Conservation (phyloP, 495 filamentous ascomycete genomes). For the Aspergillus haitiensis region DNA sequence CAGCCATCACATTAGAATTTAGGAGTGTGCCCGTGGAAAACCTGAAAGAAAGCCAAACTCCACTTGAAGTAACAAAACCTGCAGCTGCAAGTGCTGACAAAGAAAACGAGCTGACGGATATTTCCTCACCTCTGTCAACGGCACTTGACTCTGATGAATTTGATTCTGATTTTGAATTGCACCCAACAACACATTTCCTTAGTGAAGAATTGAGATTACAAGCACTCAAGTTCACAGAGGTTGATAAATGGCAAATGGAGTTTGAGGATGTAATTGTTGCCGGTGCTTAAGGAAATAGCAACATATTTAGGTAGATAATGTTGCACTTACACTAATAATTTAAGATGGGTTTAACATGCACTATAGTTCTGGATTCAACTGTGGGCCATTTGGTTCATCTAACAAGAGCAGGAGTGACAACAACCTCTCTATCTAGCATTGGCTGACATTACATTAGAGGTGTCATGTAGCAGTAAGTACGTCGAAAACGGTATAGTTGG, state of each 20-base stretch:
- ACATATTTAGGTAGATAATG: conserved; percentile 19
- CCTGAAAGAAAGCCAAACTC: not conserved
- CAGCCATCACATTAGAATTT: too few species aligned
- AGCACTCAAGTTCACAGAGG: conserved; percentile 61
- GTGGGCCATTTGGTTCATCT: too few species aligned
- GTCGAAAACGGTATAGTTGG: too few species aligned
- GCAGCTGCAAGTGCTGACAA: not conserved
- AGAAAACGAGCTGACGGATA: conserved; percentile 26
- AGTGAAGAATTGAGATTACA: conserved; percentile 43
- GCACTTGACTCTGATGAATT: conserved; percentile 38
- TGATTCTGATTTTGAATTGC: conserved; percentile 28
- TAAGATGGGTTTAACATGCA: not conserved
- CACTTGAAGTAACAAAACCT: conserved; percentile 14
- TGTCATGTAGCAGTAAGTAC: too few species aligned
- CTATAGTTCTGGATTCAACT: too few species aligned
- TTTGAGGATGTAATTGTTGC: conserved; percentile 59
- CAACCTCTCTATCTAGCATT: too few species aligned
- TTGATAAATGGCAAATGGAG: conserved; percentile 72
- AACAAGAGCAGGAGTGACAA: too few species aligned
- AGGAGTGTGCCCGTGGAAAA: conserved; percentile 1
- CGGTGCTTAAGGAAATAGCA: conserved; percentile 27
- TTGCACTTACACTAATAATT: not conserved
- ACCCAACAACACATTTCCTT: conserved; percentile 21
- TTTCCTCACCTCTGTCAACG: conserved; percentile 44
- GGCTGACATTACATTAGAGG: too few species aligned